These are phyloP conservation scores for Rugiboletus extremiorientalis DNA, from an alignment of 1,284 basidiomycete species.

Conservation along the genomic window DNA sequence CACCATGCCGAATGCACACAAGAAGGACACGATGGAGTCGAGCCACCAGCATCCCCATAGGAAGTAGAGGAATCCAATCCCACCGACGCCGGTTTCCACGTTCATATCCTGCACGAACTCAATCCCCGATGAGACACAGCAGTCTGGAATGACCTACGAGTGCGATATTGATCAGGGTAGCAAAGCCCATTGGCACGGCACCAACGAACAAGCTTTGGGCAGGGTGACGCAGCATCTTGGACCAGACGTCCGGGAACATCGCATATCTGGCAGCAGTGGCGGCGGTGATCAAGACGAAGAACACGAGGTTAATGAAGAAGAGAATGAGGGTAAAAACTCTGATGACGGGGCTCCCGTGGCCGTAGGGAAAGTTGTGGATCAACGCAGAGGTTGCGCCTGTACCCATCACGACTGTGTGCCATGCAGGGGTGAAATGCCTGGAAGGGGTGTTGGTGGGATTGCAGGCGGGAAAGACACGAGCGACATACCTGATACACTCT, in stretches of 20 bases:
- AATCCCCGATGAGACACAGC: not conserved
- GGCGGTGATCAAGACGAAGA: constrained; percentile 49
- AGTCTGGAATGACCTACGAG: constrained; percentile 39
- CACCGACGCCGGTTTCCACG: constrained; percentile 43
- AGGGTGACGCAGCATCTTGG: constrained; percentile 47
- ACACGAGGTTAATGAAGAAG: constrained; percentile 52
- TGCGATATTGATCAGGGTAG: constrained; percentile 52
- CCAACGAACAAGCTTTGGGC: constrained; percentile 62
- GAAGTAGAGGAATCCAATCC: constrained; percentile 45
- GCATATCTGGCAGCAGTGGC: constrained; percentile 47
- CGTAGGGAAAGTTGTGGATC: constrained; percentile 43
- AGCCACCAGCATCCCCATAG: constrained; percentile 68
- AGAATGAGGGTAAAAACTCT: constrained; percentile 40
- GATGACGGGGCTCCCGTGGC: constrained; percentile 32
- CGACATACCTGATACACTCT: constrained; percentile 26
- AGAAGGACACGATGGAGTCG: constrained; percentile 46
- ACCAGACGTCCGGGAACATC: constrained; percentile 49
- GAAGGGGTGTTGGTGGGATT: not conserved
- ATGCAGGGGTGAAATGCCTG: constrained; percentile 48
- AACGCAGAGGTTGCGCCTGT: constrained; percentile 42
- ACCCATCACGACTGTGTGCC: constrained; percentile 49
- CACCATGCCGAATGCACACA: constrained; percentile 55
- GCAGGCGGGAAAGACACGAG: not conserved
- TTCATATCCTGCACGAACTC: constrained; percentile 21
- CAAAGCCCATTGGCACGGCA: constrained; percentile 59